Evolutionary conservation across 768 basidiomycete species (phyloP).

Genomic region (Cystobasidiopsis lactophilus): DNA sequence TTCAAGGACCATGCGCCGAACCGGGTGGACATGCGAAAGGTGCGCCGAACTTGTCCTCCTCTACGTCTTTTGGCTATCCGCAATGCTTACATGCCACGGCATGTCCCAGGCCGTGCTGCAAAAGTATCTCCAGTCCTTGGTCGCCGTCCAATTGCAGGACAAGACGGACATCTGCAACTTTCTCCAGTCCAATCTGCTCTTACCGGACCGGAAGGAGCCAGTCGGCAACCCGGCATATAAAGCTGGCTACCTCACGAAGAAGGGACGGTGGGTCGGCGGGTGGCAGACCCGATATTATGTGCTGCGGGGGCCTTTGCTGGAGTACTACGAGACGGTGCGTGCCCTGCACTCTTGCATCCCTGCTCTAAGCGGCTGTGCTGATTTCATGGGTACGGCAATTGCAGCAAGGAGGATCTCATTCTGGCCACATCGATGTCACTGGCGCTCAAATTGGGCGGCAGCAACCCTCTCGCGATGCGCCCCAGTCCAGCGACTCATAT

Average conservation of each 20-base stretch:
- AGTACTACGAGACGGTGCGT: conserved; percentile 90
- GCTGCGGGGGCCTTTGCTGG: conserved; percentile 64
- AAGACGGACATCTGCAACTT: conserved; percentile 79
- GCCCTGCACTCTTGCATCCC: not conserved
- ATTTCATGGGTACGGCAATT: not conserved
- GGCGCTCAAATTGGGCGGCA: conserved; percentile 92
- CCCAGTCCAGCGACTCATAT: conserved; percentile 76
- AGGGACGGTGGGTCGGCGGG: conserved; percentile 92
- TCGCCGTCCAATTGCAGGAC: conserved; percentile 60
- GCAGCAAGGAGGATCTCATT: conserved; percentile 70
- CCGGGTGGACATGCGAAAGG: conserved; percentile 89
- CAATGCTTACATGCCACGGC: not conserved
- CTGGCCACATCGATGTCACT: conserved; percentile 76
- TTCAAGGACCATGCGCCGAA: conserved; percentile 96
- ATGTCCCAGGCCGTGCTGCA: conserved; percentile 34
- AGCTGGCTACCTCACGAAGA: conserved; percentile 41
- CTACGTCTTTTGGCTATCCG: not conserved
- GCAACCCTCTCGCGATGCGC: conserved; percentile 27
- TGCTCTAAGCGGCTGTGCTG: conserved; percentile 1
- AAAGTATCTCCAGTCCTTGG: conserved; percentile 60
- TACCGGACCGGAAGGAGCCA: conserved; percentile 49
- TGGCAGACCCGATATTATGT: conserved; percentile 88
- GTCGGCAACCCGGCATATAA: conserved; percentile 29
- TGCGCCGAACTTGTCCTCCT: conserved; percentile 30
- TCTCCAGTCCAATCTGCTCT: conserved; percentile 70